A percentile compares a stretch with the other conserved stretches of the same genome.
These are phyloP conservation scores for Mycena citricolor DNA, from an alignment of 1,284 basidiomycete genomes.

Conservation along the genomic window DNA sequence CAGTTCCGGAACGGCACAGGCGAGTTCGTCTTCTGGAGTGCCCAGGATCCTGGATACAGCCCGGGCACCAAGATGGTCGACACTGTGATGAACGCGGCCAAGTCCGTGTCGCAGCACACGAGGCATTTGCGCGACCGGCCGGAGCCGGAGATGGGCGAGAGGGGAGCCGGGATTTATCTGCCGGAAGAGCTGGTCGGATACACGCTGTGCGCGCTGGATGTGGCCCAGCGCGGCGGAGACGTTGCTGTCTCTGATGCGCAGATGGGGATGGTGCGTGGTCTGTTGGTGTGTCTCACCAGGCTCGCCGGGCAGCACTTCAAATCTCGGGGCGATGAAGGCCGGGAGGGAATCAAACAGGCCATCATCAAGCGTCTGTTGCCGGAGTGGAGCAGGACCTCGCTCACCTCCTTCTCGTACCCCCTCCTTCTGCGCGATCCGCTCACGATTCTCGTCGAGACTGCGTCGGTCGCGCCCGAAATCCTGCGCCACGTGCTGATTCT, in stretches of 20 bases:
- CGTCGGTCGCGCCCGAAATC: constrained; percentile 85
- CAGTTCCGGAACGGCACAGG: constrained; percentile 78
- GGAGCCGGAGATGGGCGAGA: constrained; percentile 69
- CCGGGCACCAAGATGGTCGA: constrained; percentile 73
- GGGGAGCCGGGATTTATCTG: constrained; percentile 80
- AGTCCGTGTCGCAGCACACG: constrained; percentile 71
- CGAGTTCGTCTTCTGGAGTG: constrained; percentile 83
- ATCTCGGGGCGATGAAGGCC: constrained; percentile 64
- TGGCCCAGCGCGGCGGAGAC: constrained; percentile 71
- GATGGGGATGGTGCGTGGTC: constrained; percentile 72
- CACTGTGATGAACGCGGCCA: constrained; percentile 69
- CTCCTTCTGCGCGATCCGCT: constrained; percentile 86
- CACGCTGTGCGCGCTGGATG: constrained; percentile 81
- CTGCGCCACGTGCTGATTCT: constrained; percentile 82
- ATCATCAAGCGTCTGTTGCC: constrained; percentile 86
- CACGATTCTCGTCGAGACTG: constrained; percentile 83
- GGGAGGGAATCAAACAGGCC: constrained; percentile 74
- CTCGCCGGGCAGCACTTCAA: constrained; percentile 70
- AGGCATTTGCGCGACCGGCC: constrained; percentile 71
- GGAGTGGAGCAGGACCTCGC: constrained; percentile 83
- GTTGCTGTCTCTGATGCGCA: constrained; percentile 71
- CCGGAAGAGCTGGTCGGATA: constrained; percentile 91
- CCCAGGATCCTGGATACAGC: constrained; percentile 70
- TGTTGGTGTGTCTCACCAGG: constrained; percentile 69
- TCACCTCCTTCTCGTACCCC: constrained; percentile 75